Evolutionary conservation across 1,139 yeast genomes (phyloP), one percentile per base, ranked within the genome.

Genomic region (Scheffersomyces titani): DNA sequence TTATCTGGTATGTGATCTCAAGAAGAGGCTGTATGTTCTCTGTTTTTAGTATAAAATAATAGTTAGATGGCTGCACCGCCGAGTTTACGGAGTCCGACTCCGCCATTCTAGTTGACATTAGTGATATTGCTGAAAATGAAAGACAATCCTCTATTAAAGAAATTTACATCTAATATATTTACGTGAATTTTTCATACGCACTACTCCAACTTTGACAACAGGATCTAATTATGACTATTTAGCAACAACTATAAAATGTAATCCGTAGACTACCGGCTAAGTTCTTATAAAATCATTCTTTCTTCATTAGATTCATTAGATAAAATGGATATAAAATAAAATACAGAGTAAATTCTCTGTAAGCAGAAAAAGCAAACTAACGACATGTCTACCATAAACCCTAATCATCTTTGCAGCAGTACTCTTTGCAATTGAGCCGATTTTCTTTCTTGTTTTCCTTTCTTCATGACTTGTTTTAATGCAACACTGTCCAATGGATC

Each of bases 401-500:
- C 21, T 18, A 19, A 52, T 47, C 51, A 48, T 19, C 49, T 24
- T 30, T 18, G 21, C 49, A 46, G 49, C 53, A 57, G 56, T 54
- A 61, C 65, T 56, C 61, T 69, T 59, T 67, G 73, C 48, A 66
- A 56, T 57, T 74, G 79, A 13, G 92, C 92, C 55, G 80, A 72
- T 64, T 88, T 85, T 63, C 96, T 76, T 70, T 90, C 96, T 63
- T 88, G 88, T 65, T 89, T 87, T 16, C 96, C 96, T 73, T 88
- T 88, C 64, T 89, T 89, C 96, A 91, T 89, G 53, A 92, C 97
- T 71, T 90, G 97, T 71, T 93, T 92, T 73, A 94, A 83, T 1
- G 98, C 98, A 46, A 90, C 88, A 54, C 96, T 87, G 73, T 94
- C 99, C 67, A 94, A 80, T 7, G 99, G 99, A 74, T 94, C 97